These are phyloP conservation scores for Penicillium parvum DNA, from an alignment of 495 filamentous ascomycete genomes.

Conservation along the genomic window DNA sequence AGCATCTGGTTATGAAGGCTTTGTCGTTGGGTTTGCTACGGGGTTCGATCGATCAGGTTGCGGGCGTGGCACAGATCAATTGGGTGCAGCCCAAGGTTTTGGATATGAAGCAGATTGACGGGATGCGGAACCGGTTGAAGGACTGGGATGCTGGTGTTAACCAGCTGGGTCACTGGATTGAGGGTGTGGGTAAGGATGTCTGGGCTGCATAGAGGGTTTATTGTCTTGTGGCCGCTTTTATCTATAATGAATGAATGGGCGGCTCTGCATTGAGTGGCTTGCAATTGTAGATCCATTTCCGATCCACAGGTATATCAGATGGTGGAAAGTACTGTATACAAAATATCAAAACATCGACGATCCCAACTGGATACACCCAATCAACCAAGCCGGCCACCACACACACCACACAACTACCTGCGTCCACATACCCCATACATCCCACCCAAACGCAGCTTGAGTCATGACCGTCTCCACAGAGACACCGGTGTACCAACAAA, in stretches of 20 bases:
- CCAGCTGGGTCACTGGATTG: conserved; percentile 91
- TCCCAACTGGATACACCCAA: conserved; percentile 51
- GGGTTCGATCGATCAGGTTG: conserved; percentile 95
- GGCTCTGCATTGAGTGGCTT: conserved; percentile 8
- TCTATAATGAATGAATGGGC: conserved; percentile 27
- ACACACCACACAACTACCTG: conserved; percentile 91
- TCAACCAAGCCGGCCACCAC: conserved; percentile 97
- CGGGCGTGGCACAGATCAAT: conserved; percentile 86
- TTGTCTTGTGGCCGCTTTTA: conserved; percentile 13
- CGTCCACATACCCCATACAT: conserved; percentile 87
- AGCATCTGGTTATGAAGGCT: conserved; percentile 98
- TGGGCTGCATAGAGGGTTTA: conserved; percentile 66
- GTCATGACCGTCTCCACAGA: conserved; percentile 55
- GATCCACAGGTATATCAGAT: not conserved
- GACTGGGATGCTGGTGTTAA: conserved; percentile 97
- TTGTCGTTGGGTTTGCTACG: conserved; percentile 83
- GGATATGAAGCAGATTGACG: conserved; percentile 92
- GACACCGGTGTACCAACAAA: conserved; percentile 47
- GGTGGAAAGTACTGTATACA: not conserved
- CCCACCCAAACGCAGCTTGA: conserved; percentile 84
- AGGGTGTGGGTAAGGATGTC: conserved; percentile 80
- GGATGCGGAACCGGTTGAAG: conserved; percentile 79
- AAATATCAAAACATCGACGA: conserved; percentile 33
- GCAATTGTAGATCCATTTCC: not conserved
- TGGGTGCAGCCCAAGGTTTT: conserved; percentile 99